Percentiles rank a stretch among this genome's conserved stretches.
Evolutionary conservation across 129 eudicot genomes (phyloP).

Genomic region (Flaveria bidentis): DNA sequence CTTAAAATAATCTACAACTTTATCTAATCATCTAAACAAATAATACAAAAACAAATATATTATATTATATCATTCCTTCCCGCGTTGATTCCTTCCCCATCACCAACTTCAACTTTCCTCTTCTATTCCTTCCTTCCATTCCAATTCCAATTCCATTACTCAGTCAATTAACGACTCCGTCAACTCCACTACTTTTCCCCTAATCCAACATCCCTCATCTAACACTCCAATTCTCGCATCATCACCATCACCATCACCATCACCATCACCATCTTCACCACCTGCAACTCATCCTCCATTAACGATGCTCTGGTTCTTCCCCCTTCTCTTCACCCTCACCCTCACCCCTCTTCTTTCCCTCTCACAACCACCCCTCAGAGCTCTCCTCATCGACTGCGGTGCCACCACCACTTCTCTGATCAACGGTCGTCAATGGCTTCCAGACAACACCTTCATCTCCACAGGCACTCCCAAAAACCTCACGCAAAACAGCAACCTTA

Average conservation of each 20-base stretch:
- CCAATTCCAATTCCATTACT: slow-evolving; percentile 34
- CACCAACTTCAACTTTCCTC: slow-evolving; percentile 26
- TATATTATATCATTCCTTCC: background rate
- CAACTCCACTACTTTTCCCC: slow-evolving; percentile 48
- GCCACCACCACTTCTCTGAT: slow-evolving; percentile 35
- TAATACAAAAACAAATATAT: background rate
- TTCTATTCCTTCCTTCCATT: slow-evolving; percentile 62
- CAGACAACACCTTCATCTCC: slow-evolving; percentile 53
- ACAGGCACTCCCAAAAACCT: slow-evolving; percentile 50
- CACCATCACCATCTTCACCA: too few species aligned
- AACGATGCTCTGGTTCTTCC: slow-evolving; percentile 38
- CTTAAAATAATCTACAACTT: too few species aligned
- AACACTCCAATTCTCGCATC: background rate
- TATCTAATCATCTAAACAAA: too few species aligned
- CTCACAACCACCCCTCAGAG: slow-evolving; percentile 44
- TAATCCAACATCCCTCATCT: slow-evolving; percentile 15
- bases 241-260: background rate
- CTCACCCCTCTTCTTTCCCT: slow-evolving; percentile 40
- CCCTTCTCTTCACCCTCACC: slow-evolving; percentile 44
- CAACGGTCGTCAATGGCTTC: slow-evolving; percentile 52
- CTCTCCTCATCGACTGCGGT: slow-evolving; percentile 68
- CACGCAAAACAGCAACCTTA: background rate
- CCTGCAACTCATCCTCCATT: background rate
- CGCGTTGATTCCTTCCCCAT: slow-evolving; percentile 37
- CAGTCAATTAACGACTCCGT: slow-evolving; percentile 50